These are phyloP conservation scores for Chaetomium sp. DNA, from an alignment of 2,329 filamentous ascomycete genomes.

Conservation along the genomic window DNA sequence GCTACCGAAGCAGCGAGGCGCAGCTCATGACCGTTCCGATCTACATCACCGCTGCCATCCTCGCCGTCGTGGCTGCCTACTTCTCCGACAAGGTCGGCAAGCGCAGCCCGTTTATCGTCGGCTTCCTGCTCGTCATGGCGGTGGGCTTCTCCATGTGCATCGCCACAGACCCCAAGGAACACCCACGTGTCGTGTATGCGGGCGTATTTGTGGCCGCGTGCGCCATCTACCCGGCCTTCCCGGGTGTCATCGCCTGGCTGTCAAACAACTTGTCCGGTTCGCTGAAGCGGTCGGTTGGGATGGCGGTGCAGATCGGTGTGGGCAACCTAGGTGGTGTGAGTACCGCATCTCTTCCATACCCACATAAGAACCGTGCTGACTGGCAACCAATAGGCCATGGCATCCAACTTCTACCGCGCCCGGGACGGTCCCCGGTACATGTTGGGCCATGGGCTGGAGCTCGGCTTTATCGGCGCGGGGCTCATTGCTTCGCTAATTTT, in stretches of 20 bases:
- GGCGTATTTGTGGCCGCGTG: conserved; percentile 76
- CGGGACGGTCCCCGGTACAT: conserved; percentile 52
- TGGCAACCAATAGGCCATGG: conserved; percentile 55
- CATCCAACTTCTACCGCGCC: conserved; percentile 69
- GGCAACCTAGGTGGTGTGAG: conserved; percentile 58
- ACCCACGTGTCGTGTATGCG: conserved; percentile 67
- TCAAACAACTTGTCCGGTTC: conserved; percentile 73
- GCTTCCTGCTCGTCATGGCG: conserved; percentile 55
- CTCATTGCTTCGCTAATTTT: conserved; percentile 50
- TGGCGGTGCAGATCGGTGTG: conserved; percentile 65
- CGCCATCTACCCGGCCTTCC: conserved; percentile 77
- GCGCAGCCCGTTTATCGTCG: conserved; percentile 58
- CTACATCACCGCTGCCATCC: conserved; percentile 63
- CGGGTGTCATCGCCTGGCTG: conserved; percentile 78
- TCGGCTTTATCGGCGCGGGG: conserved; percentile 52
- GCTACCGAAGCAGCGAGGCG: conserved; percentile 58
- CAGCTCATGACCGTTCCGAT: conserved; percentile 67
- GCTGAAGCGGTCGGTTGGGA: conserved; percentile 66
- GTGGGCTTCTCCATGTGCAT: conserved; percentile 65
- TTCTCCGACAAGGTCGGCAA: conserved; percentile 57
- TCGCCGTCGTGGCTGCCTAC: conserved; percentile 57
- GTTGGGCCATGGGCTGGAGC: conserved; percentile 53
- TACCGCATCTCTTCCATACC: neutral
- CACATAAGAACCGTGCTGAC: conserved; percentile 5
- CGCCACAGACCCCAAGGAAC: conserved; percentile 46